phyloP scores from a whole-genome alignment of 192 early-diverging fungal genomes.

The Coemansia sp. region DNA sequence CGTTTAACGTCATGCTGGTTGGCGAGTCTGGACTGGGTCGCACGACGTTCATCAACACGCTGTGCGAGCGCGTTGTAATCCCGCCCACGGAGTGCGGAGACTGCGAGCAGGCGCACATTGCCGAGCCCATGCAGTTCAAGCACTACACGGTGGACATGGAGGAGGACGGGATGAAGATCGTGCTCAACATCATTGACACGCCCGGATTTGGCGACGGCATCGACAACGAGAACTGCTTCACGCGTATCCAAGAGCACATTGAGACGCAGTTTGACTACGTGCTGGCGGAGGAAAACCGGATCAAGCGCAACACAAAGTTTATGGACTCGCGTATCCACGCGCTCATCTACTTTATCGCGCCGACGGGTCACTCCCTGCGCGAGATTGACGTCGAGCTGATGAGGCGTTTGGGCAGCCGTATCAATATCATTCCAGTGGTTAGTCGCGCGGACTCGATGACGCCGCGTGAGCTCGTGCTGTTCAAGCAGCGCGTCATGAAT shows the following conservation, averaged over 20 bases:
- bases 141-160: conserved; percentile 94
- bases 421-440: conserved; percentile 97
- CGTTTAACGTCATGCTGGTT: conserved; percentile 97
- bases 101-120: conserved; percentile 78
- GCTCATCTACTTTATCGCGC: conserved; percentile 96
- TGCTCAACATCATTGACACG: conserved; percentile 97
- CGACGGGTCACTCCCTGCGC: conserved; percentile 95
- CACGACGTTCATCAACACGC: conserved; percentile 98
- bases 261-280: conserved; percentile 95
- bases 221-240: conserved; percentile 92
- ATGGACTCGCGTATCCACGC: conserved; percentile 96
- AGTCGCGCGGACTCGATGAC: conserved; percentile 94
- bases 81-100: conserved; percentile 65
- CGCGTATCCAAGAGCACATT: conserved; percentile 91
- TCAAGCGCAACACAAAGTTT: conserved; percentile 88
- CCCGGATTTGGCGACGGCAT: conserved; percentile 98
- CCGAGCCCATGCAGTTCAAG: conserved; percentile 88
- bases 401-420: conserved; percentile 85
- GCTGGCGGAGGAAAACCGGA: conserved; percentile 84
- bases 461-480: conserved; percentile 78
- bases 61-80: conserved; percentile 84
- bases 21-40: conserved; percentile 96
- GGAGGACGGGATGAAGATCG: conserved; percentile 97
- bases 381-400: conserved; percentile 97
- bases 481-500: conserved; percentile 96